These are phyloP conservation scores for Volvox carteri DNA, from an alignment of 163 green algal species.

Conservation along the genomic window DNA sequence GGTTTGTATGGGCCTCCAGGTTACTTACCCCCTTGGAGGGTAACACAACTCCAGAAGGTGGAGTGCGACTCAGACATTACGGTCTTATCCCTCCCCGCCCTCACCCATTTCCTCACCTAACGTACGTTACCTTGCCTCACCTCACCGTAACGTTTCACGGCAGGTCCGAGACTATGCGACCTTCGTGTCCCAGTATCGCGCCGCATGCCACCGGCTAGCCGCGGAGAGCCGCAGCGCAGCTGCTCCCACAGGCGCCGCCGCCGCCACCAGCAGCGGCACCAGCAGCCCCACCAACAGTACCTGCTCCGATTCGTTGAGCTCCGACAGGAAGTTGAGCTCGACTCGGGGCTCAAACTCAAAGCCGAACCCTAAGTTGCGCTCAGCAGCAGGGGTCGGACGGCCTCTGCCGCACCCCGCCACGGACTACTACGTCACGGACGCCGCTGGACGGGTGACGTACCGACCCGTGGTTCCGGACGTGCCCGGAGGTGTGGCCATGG, in stretches of 20 bases:
- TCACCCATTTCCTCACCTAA: not conserved
- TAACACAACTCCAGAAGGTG: not conserved
- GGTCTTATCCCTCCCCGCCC: not conserved
- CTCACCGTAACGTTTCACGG: no score
- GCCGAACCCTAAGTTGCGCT: not conserved
- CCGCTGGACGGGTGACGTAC: slow-evolving; percentile 8
- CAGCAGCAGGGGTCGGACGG: not conserved
- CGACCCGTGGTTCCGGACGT: slow-evolving; percentile 7
- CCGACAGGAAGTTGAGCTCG: no score
- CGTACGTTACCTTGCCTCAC: not conserved
- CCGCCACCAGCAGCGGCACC: no score
- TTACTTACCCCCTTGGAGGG: not conserved
- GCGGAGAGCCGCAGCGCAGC: not conserved
- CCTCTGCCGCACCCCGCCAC: not conserved
- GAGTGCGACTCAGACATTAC: not conserved
- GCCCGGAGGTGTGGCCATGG: not conserved
- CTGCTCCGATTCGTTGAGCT: no score
- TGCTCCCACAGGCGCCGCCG: not conserved
- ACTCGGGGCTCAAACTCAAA: not conserved
- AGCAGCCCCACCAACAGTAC: no score
- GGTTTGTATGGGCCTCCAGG: not conserved
- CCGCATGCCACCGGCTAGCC: slow-evolving; percentile 37
- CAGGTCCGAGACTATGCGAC: slow-evolving; percentile 42
- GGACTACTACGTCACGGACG: slow-evolving; percentile 50
- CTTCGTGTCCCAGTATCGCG: slow-evolving; percentile 43